Evolutionary conservation across 78 protist genomes (phyloP).

Genomic region (Dictyostelium intermedium): DNA sequence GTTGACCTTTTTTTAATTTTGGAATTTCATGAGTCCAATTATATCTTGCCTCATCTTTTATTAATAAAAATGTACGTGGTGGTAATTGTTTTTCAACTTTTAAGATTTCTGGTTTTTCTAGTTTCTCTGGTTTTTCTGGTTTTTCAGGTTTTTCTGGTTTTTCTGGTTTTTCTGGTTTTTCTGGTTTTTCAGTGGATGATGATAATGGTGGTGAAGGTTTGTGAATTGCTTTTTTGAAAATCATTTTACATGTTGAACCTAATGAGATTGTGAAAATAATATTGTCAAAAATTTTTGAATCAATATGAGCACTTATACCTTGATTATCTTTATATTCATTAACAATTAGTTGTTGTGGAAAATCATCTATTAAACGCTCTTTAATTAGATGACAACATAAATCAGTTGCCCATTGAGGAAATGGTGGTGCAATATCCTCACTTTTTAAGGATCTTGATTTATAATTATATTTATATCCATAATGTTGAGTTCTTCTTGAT

Average conservation of each 20-base stretch:
- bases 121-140: no score
- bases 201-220: neutral
- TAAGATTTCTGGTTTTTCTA: neutral
- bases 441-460: neutral
- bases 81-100: neutral
- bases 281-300: conserved; percentile 22
- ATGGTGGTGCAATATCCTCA: conserved; percentile 12
- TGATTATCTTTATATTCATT: conserved; percentile 18
- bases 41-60: neutral
- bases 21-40: conserved; percentile 34
- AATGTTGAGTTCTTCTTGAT: conserved; percentile 29
- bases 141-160: no score
- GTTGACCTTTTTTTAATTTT: neutral
- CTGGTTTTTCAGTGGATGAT: neutral
- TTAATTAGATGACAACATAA: neutral
- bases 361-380: neutral
- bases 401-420: conserved; percentile 1
- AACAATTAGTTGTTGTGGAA: conserved; percentile 14
- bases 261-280: neutral
- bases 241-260: conserved; percentile 1
- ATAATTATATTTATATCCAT: conserved; percentile 28
- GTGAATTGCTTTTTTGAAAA: conserved; percentile 7
- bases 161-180: neutral
- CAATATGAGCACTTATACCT: conserved; percentile 27
- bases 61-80: neutral